Conservation (phyloP, 2,329 filamentous ascomycete species). For the Dothiorella sarmentorum region DNA sequence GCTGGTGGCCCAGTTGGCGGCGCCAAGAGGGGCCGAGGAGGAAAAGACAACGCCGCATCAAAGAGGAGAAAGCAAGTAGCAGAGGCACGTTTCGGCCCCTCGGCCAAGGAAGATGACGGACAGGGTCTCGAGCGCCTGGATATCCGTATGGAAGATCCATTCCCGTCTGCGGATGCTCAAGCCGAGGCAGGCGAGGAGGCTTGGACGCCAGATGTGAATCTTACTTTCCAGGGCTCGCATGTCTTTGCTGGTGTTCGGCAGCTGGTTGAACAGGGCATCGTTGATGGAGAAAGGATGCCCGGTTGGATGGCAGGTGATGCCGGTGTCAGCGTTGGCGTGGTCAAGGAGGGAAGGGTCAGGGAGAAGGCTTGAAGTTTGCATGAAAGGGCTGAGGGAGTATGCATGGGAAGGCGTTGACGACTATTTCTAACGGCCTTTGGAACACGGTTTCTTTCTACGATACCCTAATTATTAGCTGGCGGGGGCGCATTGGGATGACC, state of each 20-base stretch:
- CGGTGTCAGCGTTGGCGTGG: constrained; percentile 68
- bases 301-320: constrained; percentile 91
- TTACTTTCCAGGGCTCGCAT: constrained; percentile 72
- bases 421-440: constrained; percentile 3
- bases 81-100: constrained; percentile 66
- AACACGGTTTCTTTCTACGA: constrained; percentile 3
- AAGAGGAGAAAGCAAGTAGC: constrained; percentile 64
- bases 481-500: background rate
- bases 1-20: background rate
- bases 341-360: constrained; percentile 62
- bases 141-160: constrained; percentile 48
- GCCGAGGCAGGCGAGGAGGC: constrained; percentile 20
- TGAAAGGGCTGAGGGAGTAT: background rate
- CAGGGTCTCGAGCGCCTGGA: constrained; percentile 48
- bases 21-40: background rate
- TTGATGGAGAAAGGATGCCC: constrained; percentile 76
- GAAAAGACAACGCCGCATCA: constrained; percentile 22
- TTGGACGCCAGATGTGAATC: constrained; percentile 59
- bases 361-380: constrained; percentile 4
- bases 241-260: constrained; percentile 77
- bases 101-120: constrained; percentile 35
- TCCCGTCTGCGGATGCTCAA: constrained; percentile 22
- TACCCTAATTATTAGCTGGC: constrained; percentile 10
- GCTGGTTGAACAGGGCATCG: constrained; percentile 70
- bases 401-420: background rate